Evolutionary conservation across 345 rosid genomes (phyloP).

Genomic region (Aegle marmelos): DNA sequence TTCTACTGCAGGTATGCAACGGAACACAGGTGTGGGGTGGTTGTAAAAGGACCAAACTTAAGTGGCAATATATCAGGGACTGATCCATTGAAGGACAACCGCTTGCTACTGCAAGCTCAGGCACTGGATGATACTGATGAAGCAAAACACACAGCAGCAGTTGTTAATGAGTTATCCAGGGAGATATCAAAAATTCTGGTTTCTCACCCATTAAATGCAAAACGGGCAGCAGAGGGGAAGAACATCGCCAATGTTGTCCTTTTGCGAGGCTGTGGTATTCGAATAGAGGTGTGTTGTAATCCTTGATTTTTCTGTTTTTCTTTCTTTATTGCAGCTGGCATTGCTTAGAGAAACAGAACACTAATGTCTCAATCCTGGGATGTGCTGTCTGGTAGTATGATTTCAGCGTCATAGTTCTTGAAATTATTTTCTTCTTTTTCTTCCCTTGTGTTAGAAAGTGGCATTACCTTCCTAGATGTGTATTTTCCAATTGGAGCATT

Average conservation of each 20-base stretch:
- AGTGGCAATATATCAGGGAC: constrained; percentile 98
- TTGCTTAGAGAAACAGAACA: not conserved
- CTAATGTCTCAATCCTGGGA: not conserved
- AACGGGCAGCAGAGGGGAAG: constrained; percentile 75
- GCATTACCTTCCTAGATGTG: not conserved
- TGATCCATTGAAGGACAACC: constrained; percentile 89
- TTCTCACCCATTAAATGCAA: constrained; percentile 69
- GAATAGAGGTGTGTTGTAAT: constrained; percentile 66
- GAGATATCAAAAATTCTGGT: constrained; percentile 74
- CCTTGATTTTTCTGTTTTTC: not conserved
- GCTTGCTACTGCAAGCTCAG: constrained; percentile 70
- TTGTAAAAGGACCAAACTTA: constrained; percentile 84
- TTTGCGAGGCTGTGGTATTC: constrained; percentile 91
- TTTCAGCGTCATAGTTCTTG: not conserved
- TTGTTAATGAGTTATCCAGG: constrained; percentile 78
- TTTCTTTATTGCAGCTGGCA: not conserved
- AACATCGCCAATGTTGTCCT: constrained; percentile 84
- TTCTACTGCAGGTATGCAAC: constrained; percentile 73
- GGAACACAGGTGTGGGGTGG: constrained; percentile 96
- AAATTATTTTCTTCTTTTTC: not conserved
- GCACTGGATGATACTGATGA: constrained; percentile 83
- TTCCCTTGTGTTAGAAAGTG: not conserved
- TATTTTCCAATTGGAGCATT: not conserved
- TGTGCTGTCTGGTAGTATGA: not conserved
- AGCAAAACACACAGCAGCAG: constrained; percentile 78